A percentile compares a stretch with the other conserved stretches of the same genome.
Evolutionary conservation across 2,329 filamentous ascomycete species (phyloP).

Genomic region (Phialophora chinensis): DNA sequence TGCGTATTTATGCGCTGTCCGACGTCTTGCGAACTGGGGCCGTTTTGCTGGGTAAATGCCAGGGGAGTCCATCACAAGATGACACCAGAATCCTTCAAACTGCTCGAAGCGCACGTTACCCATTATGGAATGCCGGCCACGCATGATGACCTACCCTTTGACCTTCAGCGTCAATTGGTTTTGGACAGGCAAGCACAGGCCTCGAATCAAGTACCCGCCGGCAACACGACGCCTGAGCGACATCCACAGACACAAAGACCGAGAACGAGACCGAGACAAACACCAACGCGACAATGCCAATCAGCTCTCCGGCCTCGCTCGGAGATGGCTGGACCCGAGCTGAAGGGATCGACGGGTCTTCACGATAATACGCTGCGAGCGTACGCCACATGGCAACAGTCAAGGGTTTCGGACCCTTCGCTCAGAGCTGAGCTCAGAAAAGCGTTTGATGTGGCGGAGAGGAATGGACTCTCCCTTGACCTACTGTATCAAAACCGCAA

Average conservation of each 20-base stretch:
- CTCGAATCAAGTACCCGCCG: background rate
- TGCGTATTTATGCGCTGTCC: background rate
- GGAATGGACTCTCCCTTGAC: background rate
- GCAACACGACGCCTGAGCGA: background rate
- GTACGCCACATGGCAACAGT: background rate
- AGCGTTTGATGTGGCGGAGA: background rate
- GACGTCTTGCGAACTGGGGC: background rate
- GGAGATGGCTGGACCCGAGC: background rate
- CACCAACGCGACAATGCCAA: background rate
- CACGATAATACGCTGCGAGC: background rate
- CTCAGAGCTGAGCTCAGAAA: background rate
- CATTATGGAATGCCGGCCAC: background rate
- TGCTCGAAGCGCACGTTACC: background rate
- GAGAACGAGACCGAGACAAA: too few species aligned
- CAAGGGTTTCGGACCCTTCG: background rate
- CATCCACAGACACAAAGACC: background rate
- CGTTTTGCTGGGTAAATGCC: background rate
- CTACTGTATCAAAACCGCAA: background rate
- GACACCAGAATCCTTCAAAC: background rate
- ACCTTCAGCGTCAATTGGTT: conserved; percentile 1
- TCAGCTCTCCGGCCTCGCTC: background rate
- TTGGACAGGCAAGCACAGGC: background rate
- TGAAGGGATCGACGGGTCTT: background rate
- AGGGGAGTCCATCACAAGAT: background rate
- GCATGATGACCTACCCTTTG: background rate